phyloP scores from a whole-genome alignment of 169 alveolate genomes.

The Cryptosporidium ubiquitum region DNA sequence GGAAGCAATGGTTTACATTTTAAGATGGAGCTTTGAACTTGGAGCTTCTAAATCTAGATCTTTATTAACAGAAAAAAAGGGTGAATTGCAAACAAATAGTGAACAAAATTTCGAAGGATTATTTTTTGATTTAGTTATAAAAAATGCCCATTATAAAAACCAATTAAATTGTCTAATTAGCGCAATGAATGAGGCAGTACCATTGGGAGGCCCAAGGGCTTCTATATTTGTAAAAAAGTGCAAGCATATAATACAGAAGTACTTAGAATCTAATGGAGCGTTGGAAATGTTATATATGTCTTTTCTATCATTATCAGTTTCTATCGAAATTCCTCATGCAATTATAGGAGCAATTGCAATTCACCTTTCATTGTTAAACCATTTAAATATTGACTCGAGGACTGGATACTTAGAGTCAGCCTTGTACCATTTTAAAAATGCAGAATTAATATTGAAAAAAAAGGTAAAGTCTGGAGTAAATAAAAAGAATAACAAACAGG shows the following conservation, averaged over 20 bases:
- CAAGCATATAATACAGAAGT: constrained; percentile 36
- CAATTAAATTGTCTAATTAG: constrained; percentile 5
- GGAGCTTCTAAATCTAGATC: constrained; percentile 53
- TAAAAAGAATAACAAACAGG: not conserved
- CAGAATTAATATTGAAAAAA: constrained; percentile 34
- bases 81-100: not conserved
- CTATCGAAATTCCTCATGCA: constrained; percentile 47
- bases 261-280: constrained; percentile 40
- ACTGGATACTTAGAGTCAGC: constrained; percentile 55
- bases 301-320: not conserved
- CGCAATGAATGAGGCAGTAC: constrained; percentile 52
- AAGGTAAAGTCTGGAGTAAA: constrained; percentile 3
- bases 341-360: constrained; percentile 48
- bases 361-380: constrained; percentile 41
- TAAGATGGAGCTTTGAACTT: constrained; percentile 65
- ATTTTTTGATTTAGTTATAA: constrained; percentile 38
- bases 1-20: constrained; percentile 64
- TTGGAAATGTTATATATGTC: constrained; percentile 45
- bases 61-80: not conserved
- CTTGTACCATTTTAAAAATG: constrained; percentile 28
- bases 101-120: constrained; percentile 28
- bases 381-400: constrained; percentile 44
- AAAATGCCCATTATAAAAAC: constrained; percentile 21
- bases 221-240: constrained; percentile 25
- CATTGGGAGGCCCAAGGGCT: constrained; percentile 60